phyloP scores from a whole-genome alignment of 257 asterid genomes.

The Solanum paucissectum region DNA sequence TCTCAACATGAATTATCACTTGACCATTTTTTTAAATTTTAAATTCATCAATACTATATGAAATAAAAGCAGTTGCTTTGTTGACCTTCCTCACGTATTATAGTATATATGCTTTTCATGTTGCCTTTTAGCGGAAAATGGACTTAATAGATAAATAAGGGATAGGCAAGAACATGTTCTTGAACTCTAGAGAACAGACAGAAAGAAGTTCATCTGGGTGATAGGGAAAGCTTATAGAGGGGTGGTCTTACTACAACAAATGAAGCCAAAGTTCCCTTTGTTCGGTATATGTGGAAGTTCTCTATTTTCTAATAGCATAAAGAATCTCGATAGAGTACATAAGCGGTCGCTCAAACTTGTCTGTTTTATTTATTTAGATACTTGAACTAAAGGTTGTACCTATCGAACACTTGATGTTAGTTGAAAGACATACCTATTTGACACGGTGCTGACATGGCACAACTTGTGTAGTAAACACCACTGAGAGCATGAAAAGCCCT shows the following conservation, averaged over 20 bases:
- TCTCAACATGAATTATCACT: not conserved
- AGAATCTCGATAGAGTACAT: not conserved
- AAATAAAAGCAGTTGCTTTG: not conserved
- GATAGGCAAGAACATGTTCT: not conserved
- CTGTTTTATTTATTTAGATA: not conserved
- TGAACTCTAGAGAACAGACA: not conserved
- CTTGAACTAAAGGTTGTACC: not conserved
- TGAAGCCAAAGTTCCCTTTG: not conserved
- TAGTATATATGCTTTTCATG: not conserved
- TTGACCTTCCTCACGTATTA: not conserved
- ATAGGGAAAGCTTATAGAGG: not conserved
- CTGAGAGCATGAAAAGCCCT: not conserved
- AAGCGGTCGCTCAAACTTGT: not conserved
- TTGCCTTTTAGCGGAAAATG: not conserved
- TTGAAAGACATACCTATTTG: not conserved
- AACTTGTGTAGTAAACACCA: not conserved
- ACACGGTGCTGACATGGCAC: not conserved
- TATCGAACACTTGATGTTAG: not conserved
- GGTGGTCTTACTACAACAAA: not conserved
- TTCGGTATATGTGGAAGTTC: not conserved
- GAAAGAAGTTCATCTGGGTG: not conserved
- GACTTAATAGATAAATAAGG: not conserved
- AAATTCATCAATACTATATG: not conserved
- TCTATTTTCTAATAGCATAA: not conserved
- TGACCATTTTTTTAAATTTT: not conserved